A percentile compares a stretch with the other conserved stretches of the same genome.
Evolutionary conservation across 2,329 filamentous ascomycete genomes (phyloP).

Genomic region (Pezicula rhizophila): DNA sequence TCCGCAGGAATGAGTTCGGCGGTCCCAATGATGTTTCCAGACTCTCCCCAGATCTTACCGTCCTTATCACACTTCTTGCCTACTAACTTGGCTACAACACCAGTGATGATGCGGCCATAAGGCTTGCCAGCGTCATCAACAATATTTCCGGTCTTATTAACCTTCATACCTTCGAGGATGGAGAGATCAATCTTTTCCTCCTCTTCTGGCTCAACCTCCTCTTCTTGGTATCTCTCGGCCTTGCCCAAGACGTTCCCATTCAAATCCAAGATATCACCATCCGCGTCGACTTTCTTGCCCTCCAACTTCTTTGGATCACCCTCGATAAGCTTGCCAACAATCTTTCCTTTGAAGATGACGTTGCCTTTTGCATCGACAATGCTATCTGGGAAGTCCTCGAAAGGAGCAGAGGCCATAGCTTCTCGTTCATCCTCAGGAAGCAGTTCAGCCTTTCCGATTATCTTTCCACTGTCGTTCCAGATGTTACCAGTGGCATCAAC

Average conservation of each 20-base stretch:
- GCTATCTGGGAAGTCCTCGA: conserved; percentile 52
- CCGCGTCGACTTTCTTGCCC: conserved; percentile 68
- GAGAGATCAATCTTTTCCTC: conserved; percentile 35
- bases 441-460: conserved; percentile 61
- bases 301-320: conserved; percentile 59
- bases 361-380: conserved; percentile 46
- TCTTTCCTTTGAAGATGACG: conserved; percentile 44
- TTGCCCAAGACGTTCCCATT: conserved; percentile 51
- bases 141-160: conserved; percentile 55
- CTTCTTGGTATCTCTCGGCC: conserved; percentile 27
- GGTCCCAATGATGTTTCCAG: conserved; percentile 61
- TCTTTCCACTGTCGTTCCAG: conserved; percentile 64
- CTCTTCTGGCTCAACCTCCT: conserved; percentile 22
- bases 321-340: conserved; percentile 53
- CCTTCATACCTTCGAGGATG: conserved; percentile 44
- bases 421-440: conserved; percentile 50
- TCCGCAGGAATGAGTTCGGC: conserved; percentile 56
- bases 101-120: conserved; percentile 58
- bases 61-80: conserved; percentile 60
- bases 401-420: conserved; percentile 41
- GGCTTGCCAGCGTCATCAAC: conserved; percentile 46
- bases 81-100: conserved; percentile 56
- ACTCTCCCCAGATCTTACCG: conserved; percentile 66
- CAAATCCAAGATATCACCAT: conserved; percentile 76
- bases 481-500: conserved; percentile 63